These are phyloP conservation scores for Fusarium poae DNA, from an alignment of 2,329 filamentous ascomycete species.

Conservation along the genomic window DNA sequence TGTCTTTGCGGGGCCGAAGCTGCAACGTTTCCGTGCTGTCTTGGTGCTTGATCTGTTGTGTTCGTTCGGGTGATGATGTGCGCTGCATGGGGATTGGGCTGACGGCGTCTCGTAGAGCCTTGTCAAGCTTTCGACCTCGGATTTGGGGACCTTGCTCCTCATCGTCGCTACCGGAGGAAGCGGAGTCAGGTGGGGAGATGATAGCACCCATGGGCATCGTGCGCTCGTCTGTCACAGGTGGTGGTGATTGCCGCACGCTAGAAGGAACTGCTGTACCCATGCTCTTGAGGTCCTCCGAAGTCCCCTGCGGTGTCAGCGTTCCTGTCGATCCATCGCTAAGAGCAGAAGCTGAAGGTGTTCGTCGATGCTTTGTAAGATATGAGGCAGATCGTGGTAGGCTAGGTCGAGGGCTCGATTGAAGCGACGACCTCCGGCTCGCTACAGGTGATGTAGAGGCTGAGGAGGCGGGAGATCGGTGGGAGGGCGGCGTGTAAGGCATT, in stretches of 20 bases:
- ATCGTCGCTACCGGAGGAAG: conserved; percentile 84
- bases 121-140: conserved; percentile 64
- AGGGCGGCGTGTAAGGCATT: conserved; percentile 92
- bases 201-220: conserved; percentile 86
- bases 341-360: conserved; percentile 64
- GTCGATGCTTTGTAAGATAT: conserved; percentile 73
- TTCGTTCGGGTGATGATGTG: conserved; percentile 62
- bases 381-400: conserved; percentile 73
- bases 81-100: conserved; percentile 74
- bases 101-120: conserved; percentile 84
- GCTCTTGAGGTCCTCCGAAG: conserved; percentile 63
- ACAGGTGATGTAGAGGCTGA: conserved; percentile 69
- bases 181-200: conserved; percentile 91
- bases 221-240: conserved; percentile 78
- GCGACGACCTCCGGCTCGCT: conserved; percentile 70
- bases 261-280: conserved; percentile 50
- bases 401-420: conserved; percentile 64
- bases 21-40: conserved; percentile 62
- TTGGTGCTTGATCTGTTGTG: conserved; percentile 46
- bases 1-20: conserved; percentile 48
- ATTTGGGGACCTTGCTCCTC: conserved; percentile 73
- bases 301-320: conserved; percentile 63
- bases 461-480: conserved; percentile 72
- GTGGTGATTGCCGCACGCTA: conserved; percentile 84
- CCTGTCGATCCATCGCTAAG: conserved; percentile 47